Evolutionary conservation across 2,329 filamentous ascomycete species (phyloP).

Genomic region (Plectosphaerella plurivora): DNA sequence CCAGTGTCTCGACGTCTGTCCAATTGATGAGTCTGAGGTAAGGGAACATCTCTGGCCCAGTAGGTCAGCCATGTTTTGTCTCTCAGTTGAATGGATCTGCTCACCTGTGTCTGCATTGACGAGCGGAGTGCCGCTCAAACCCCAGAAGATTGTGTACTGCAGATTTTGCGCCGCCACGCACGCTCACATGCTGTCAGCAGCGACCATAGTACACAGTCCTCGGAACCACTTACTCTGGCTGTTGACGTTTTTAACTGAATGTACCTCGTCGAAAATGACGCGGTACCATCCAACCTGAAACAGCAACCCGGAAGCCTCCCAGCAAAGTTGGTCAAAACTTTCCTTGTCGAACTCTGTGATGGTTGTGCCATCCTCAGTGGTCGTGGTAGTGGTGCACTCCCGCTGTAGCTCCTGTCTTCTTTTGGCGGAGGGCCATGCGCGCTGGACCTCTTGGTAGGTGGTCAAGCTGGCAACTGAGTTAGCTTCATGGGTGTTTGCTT

Average conservation of each 20-base stretch:
- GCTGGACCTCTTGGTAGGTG: slow-evolving; percentile 20
- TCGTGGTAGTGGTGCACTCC: neutral
- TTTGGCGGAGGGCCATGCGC: slow-evolving; percentile 7
- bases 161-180: slow-evolving; percentile 17
- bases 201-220: neutral
- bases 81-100: neutral
- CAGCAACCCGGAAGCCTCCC: slow-evolving; percentile 11
- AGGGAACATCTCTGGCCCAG: slow-evolving; percentile 26
- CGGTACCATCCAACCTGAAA: slow-evolving; percentile 40
- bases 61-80: slow-evolving; percentile 10
- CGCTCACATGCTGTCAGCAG: slow-evolving; percentile 3
- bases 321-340: too few relatives aligned
- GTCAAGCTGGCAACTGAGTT: slow-evolving; percentile 23
- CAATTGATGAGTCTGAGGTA: slow-evolving; percentile 27
- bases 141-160: slow-evolving; percentile 26
- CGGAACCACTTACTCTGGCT: slow-evolving; percentile 22
- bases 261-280: slow-evolving; percentile 53
- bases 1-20: slow-evolving; percentile 1
- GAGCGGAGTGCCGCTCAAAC: slow-evolving; percentile 29
- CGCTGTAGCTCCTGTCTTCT: neutral
- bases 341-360: too few relatives aligned
- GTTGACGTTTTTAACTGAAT: slow-evolving; percentile 46
- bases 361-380: too few relatives aligned
- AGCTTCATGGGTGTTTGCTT: neutral
- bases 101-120: slow-evolving; percentile 24